Evolutionary conservation across 2,329 filamentous ascomycete species (phyloP), one percentile per base, ranked within the genome.

Genomic region (Akanthomyces lecanii): DNA sequence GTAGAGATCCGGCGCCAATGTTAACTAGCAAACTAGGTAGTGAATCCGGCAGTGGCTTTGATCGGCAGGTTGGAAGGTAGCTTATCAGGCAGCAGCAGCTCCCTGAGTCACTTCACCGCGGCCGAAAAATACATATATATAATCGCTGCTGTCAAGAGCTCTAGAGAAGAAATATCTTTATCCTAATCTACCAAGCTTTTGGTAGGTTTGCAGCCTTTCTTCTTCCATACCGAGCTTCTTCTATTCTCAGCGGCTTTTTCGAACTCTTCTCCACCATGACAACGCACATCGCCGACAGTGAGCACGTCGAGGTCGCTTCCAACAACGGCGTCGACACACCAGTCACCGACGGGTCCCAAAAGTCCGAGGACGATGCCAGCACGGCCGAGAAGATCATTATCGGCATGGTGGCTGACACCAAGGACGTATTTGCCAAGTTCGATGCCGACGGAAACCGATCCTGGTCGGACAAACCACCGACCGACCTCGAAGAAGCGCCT

Each of bases 381-480:
- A 23, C 3, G 2, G 2, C 45, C 3, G 57, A 68, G n/a, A 67
- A 70, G 53, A 58, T 69, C 25, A 68, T 72, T 12, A 65, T 75
- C 11, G 78, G 78, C 11, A 73, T 76, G 14, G 64, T 80, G 54
- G 70, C 72, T 25, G 71, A 74, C 5, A 74, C 71, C 67, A 79
- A 79, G 63, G 76, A 79, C 53, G 73, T 80, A 50, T 80, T 79
- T 69, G 70, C 75, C 23, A 77, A 77, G 53, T 72, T 67, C 25
- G 83, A 85, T 69, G 73, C 78, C 12, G 74, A 78, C 52, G 83
- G 82, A 11, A 74, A 78, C 40, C 75, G 77, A 64, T 81, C 81
- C 50, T 87, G 85, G 85, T 80, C 81, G 8, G 79, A 82, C 61
- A 79, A 82, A 63, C 77, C 80, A 33, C 84, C 85, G 1, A 76